Evolutionary conservation across 2,329 filamentous ascomycete genomes (phyloP), one percentile per base, ranked within the genome.

Genomic region (Calonectria pseudoturangicola): DNA sequence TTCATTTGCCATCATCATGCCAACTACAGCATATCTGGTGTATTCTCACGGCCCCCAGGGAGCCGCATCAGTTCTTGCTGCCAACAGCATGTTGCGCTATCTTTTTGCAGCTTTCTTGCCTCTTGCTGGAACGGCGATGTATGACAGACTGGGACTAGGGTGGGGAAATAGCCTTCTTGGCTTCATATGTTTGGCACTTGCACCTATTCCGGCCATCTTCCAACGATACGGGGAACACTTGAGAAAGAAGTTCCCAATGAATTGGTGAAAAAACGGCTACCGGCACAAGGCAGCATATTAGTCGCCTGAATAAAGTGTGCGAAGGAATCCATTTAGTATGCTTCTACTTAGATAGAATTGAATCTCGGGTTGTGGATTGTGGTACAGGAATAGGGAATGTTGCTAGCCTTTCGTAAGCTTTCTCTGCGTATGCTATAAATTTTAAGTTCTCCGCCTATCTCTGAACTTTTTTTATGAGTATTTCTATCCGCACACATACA

Each of bases 191-290:
- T 15, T 48, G 21, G 45, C 45, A 3, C 45, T 48, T 48, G 45
- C 45, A 13, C 45, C 45, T 21, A 48, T 48, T 2, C 45, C 45
- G 12, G 45, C 45, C 13, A 48, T 48, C 45, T 48, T 48, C 45
- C 45, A 48, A n/a, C 45, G 45, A 27, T 48, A 48, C 21, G 45
- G 45, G 13, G 45, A 48, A 48, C 15, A 48, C 10, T 15, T 48
- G 45, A 48, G 45, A n/a, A 48, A 48, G 45, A 48, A 27, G 25
- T 48, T 48, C 10, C 45, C 45, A n/a, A 48, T 48, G 45, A 48
- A 21, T 12, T 48, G 45, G 45, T 48, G 21, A 48, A 27, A 25
- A 12, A 48, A 12, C 21, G 10, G n/a, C 12, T 48, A 27, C 10
- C n/a, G 10, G 21, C 21, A 25, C 45, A 48, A 48, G 5, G 13